Conservation (phyloP, 345 rosid genomes). For the Salix udensis region DNA sequence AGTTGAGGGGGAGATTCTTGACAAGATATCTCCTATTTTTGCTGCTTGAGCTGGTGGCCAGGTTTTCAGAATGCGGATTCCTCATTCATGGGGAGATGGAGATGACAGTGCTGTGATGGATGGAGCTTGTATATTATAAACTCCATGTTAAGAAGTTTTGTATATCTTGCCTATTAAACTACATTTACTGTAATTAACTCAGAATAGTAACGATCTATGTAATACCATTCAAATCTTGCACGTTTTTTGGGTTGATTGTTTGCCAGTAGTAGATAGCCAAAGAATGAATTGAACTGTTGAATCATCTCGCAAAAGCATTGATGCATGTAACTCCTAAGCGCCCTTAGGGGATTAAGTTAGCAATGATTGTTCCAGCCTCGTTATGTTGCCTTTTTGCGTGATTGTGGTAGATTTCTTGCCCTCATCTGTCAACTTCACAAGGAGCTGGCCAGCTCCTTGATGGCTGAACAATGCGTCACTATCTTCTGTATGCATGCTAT, state of each 20-base stretch:
- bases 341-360: not conserved
- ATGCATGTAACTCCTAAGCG: not conserved
- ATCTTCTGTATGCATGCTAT: too few species aligned
- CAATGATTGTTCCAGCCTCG: not conserved
- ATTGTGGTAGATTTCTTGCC: not conserved
- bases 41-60: conserved; percentile 7
- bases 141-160: not conserved
- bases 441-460: not conserved
- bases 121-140: conserved; percentile 4
- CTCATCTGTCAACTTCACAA: not conserved
- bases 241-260: not conserved
- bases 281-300: not conserved
- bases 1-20: not conserved
- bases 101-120: not conserved
- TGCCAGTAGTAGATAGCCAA: not conserved
- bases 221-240: not conserved
- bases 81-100: not conserved
- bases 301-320: not conserved
- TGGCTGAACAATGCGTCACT: too few species aligned
- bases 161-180: not conserved
- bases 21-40: not conserved
- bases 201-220: not conserved
- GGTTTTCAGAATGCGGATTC: not conserved
- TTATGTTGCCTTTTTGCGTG: not conserved
- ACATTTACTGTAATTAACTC: not conserved